These are phyloP conservation scores for Pseudogymnoascus sp. DNA, from an alignment of 2,329 filamentous ascomycete species.

Conservation along the genomic window DNA sequence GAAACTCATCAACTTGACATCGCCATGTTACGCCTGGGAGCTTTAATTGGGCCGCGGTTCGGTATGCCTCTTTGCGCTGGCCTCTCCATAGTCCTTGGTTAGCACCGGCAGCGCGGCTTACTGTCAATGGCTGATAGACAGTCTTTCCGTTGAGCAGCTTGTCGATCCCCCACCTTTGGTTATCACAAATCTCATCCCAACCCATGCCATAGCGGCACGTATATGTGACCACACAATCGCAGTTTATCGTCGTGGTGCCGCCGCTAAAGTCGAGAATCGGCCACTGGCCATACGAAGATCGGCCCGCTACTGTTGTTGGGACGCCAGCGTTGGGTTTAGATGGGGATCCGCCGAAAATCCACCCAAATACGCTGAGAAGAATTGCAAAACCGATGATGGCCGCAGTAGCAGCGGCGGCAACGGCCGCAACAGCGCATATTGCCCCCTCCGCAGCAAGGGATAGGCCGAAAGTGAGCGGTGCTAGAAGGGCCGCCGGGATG, in stretches of 20 bases:
- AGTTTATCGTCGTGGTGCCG: background rate
- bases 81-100: background rate
- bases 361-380: background rate
- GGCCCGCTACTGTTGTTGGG: conserved; percentile 2
- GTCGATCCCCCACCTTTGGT: conserved; percentile 18
- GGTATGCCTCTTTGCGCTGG: conserved; percentile 9
- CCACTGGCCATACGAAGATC: conserved; percentile 8
- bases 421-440: conserved; percentile 9
- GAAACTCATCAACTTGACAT: conserved; percentile 13
- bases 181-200: conserved; percentile 19
- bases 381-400: background rate
- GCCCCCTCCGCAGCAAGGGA: background rate
- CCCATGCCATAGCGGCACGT: conserved; percentile 16
- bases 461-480: background rate
- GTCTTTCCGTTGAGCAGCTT: conserved; percentile 12
- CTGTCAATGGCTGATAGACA: background rate
- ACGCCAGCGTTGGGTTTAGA: conserved; percentile 1
- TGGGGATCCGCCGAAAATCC: background rate
- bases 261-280: conserved; percentile 8
- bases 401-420: background rate
- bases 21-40: conserved; percentile 7
- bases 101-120: background rate
- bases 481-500: background rate
- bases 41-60: background rate
- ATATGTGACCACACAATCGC: conserved; percentile 18